Base-by-base conservation (phyloP, 805 yeast genomes). In the Zygotorulaspora sp. region DNA sequence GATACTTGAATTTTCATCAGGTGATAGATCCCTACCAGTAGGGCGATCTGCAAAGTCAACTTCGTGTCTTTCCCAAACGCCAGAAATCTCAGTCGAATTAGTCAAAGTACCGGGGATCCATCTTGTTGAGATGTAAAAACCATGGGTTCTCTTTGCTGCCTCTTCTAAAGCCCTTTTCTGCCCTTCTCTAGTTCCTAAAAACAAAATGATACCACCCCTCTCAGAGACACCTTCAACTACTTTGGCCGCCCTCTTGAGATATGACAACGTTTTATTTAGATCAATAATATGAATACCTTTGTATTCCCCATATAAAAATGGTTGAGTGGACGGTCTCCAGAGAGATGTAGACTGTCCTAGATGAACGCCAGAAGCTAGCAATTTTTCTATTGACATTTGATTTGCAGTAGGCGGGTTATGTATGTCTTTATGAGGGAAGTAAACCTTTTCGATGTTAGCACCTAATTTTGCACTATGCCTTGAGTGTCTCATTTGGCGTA, bases 101-200 rank as follows among this genome's bases (percentile, higher is more conserved):
- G 97, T 87, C 49, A 92, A 71, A 16, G 94, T 83, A 48, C 98
- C 98, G 2, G 97, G 96, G 43, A 85, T 76, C 98, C 98, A 92
- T 57, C 88, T 78, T 32, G 78, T 73, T 15, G 83, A 71, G 14
- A 92, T 89, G 56, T 82, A 88, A 63, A 78, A 87, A 11, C 95
- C 96, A 41, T 77, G 72, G 38, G 80, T 68, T 49, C 94, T 74
- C 31, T 69, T 66, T 2, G 97, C 95, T 8, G 96, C 95, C 43
- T 73, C 77, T 54, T 79, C 80, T 32, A 92, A 76, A 1, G 87
- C 73, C 38, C 82, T 71, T 44, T 76, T 75, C 53, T 85, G 92
- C 37, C 87, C 89, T 35, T 78, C 77, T 39, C 83, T 71, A 7
- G 96, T 82, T 17, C 97, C 97, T 16, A 92, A 80, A 57, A 77